Evolutionary conservation across 768 basidiomycete species (phyloP).

Genomic region (Naematelia aurantialba): DNA sequence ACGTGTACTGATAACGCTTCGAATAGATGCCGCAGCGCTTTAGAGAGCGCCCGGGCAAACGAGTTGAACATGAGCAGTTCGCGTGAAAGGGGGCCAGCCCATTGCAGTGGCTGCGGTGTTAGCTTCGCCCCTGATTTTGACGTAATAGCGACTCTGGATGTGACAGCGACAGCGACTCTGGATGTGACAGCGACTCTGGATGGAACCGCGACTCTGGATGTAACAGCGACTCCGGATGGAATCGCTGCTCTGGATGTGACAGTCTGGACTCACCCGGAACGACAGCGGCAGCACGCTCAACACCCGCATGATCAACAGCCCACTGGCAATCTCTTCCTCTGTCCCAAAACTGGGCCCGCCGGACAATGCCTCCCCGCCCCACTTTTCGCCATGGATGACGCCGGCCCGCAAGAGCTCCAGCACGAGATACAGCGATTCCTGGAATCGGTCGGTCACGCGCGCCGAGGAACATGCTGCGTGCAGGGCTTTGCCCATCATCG

Average conservation of each 20-base stretch:
- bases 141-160: neutral
- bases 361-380: constrained; percentile 64
- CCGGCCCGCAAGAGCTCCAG: constrained; percentile 94
- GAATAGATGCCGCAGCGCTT: constrained; percentile 80
- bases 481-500: constrained; percentile 86
- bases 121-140: constrained; percentile 7
- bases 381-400: constrained; percentile 84
- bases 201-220: neutral
- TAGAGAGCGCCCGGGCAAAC: constrained; percentile 85
- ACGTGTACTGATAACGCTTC: constrained; percentile 91
- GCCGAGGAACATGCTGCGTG: constrained; percentile 71
- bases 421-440: constrained; percentile 90
- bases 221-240: neutral
- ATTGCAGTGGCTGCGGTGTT: constrained; percentile 66
- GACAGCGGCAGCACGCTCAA: constrained; percentile 90
- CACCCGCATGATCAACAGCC: constrained; percentile 94
- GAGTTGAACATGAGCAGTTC: constrained; percentile 98
- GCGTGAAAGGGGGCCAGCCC: constrained; percentile 94
- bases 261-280: constrained; percentile 67
- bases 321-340: constrained; percentile 92
- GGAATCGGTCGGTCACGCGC: constrained; percentile 94
- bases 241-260: neutral
- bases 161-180: no score
- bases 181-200: constrained; percentile 1
- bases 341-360: constrained; percentile 90